phyloP scores from a whole-genome alignment of 805 yeast species.

The Schwanniomyces yamadae region DNA sequence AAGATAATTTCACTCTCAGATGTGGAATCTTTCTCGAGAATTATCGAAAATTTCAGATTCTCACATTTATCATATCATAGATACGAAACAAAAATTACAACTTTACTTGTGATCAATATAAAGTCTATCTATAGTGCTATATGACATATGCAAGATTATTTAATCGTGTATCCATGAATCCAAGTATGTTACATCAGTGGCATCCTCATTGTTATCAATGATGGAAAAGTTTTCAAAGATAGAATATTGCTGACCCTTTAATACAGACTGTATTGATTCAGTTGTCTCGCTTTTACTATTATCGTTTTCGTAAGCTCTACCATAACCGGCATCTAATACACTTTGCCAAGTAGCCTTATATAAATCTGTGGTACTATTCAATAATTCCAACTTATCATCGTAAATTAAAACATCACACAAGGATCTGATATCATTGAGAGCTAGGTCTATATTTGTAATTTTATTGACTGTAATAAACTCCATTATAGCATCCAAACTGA shows the following conservation, averaged over 20 bases:
- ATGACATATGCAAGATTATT: no score
- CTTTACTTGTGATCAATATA: no score
- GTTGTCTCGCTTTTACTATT: slow-evolving; percentile 10
- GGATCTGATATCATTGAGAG: slow-evolving; percentile 69
- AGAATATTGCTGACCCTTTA: slow-evolving; percentile 20
- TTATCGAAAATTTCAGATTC: neutral
- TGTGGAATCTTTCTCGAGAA: neutral
- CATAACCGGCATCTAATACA: slow-evolving; percentile 67
- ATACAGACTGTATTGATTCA: slow-evolving; percentile 3
- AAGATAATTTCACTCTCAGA: neutral
- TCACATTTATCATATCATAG: no score
- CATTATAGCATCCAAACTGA: slow-evolving; percentile 70
- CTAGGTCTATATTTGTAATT: slow-evolving; percentile 80
- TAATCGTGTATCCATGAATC: slow-evolving; percentile 33
- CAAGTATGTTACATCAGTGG: slow-evolving; percentile 29
- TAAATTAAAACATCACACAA: slow-evolving; percentile 83
- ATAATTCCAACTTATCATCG: slow-evolving; percentile 80
- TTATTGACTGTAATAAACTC: slow-evolving; percentile 70
- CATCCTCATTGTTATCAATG: slow-evolving; percentile 26
- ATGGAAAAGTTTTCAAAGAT: slow-evolving; percentile 31
- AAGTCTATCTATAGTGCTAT: no score
- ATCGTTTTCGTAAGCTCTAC: slow-evolving; percentile 27
- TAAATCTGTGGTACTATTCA: slow-evolving; percentile 51
- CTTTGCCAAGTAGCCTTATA: slow-evolving; percentile 85
- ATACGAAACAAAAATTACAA: no score